These are phyloP conservation scores for Comarum palustre DNA, from an alignment of 306 rosid genomes.

Conservation along the genomic window DNA sequence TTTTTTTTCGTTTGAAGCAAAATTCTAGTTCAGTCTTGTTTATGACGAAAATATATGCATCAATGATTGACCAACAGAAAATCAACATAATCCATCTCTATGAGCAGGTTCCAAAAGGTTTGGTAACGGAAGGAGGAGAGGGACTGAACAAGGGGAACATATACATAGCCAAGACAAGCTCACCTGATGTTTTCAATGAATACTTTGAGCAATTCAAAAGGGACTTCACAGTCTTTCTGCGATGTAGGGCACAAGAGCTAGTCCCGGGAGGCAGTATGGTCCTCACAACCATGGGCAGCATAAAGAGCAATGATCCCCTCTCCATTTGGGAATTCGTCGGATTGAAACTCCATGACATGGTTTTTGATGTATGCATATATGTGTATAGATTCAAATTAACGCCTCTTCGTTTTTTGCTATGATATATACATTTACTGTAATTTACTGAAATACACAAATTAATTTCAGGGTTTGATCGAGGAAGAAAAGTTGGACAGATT, in stretches of 20 bases:
- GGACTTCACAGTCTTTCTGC: conserved; percentile 39
- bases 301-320: background rate
- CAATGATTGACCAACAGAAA: background rate
- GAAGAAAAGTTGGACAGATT: conserved; percentile 32
- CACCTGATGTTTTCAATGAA: conserved; percentile 22
- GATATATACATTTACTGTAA: background rate
- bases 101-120: conserved; percentile 30
- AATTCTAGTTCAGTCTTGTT: background rate
- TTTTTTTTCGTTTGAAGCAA: background rate
- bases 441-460: background rate
- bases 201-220: conserved; percentile 33
- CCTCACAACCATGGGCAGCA: conserved; percentile 34
- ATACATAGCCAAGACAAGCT: conserved; percentile 25
- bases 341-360: conserved; percentile 40
- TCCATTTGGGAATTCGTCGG: conserved; percentile 24
- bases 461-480: conserved; percentile 35
- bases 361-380: conserved; percentile 38
- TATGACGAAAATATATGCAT: background rate
- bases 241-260: conserved; percentile 40
- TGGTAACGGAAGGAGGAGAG: conserved; percentile 12
- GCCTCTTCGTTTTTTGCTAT: too few species aligned
- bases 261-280: conserved; percentile 38
- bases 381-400: background rate
- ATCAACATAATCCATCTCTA: background rate
- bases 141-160: conserved; percentile 31